These are phyloP conservation scores for Trypanosoma caninum DNA, from an alignment of 208 protist genomes.

Conservation along the genomic window DNA sequence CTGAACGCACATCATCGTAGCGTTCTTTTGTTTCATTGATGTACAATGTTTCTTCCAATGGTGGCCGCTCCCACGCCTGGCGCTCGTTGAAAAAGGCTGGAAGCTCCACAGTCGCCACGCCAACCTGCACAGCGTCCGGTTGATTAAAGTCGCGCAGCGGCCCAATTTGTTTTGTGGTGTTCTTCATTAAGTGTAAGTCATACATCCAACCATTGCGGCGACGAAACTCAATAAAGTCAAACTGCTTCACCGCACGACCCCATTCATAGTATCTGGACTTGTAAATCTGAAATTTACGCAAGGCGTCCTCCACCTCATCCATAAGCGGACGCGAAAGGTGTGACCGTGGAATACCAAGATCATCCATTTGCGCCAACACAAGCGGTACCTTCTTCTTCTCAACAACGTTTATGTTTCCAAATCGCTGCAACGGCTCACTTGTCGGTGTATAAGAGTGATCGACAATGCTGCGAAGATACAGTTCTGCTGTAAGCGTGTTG, in stretches of 20 bases:
- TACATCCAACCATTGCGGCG: conserved; percentile 88
- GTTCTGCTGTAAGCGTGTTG: conserved; percentile 61
- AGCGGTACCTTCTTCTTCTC: conserved; percentile 90
- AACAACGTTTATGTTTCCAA: conserved; percentile 71
- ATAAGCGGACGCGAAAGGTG: conserved; percentile 76
- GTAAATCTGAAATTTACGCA: conserved; percentile 81
- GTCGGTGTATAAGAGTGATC: conserved; percentile 84
- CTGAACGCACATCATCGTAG: conserved; percentile 68
- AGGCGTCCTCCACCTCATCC: conserved; percentile 85
- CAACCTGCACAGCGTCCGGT: conserved; percentile 48
- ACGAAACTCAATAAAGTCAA: conserved; percentile 89
- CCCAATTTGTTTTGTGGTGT: conserved; percentile 59
- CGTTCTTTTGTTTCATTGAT: conserved; percentile 50
- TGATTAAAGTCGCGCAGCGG: conserved; percentile 66
- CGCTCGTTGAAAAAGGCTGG: conserved; percentile 79
- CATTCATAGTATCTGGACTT: conserved; percentile 81
- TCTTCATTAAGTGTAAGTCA: conserved; percentile 82
- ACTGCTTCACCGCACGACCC: conserved; percentile 88
- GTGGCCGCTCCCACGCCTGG: conserved; percentile 65
- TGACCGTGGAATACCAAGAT: conserved; percentile 74
- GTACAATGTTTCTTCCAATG: conserved; percentile 63
- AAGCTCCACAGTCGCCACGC: conserved; percentile 54
- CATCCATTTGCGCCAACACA: conserved; percentile 77
- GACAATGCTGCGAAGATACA: conserved; percentile 85
- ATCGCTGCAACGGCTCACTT: conserved; percentile 62